Evolutionary conservation across 1,284 basidiomycete species (phyloP).

Genomic region (Cerrena zonata): DNA sequence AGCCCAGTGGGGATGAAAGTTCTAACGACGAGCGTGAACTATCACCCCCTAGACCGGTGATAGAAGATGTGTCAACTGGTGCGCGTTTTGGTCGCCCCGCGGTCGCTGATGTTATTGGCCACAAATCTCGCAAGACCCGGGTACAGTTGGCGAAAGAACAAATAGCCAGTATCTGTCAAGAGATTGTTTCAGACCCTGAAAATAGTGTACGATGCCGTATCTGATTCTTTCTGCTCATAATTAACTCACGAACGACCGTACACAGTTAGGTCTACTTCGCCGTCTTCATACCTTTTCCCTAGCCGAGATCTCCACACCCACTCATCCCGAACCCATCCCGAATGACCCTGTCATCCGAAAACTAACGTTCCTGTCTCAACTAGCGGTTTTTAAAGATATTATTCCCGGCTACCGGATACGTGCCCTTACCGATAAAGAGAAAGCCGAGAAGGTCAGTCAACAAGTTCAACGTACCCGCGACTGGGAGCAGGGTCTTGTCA

Average conservation of each 20-base stretch:
- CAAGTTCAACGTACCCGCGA: slow-evolving; percentile 87
- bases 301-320: slow-evolving; percentile 59
- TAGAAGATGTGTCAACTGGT: slow-evolving; percentile 70
- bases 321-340: slow-evolving; percentile 58
- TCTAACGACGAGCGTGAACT: slow-evolving; percentile 16
- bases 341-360: slow-evolving; percentile 85
- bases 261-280: slow-evolving; percentile 76
- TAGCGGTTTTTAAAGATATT: slow-evolving; percentile 94
- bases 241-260: slow-evolving; percentile 6
- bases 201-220: slow-evolving; percentile 49
- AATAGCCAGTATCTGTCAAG: slow-evolving; percentile 83
- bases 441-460: slow-evolving; percentile 90
- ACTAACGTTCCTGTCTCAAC: slow-evolving; percentile 83
- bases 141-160: slow-evolving; percentile 84
- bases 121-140: slow-evolving; percentile 61
- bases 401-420: slow-evolving; percentile 90
- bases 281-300: slow-evolving; percentile 83
- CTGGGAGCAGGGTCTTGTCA: slow-evolving; percentile 93
- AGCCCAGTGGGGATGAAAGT: slow-evolving; percentile 34
- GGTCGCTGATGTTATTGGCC: slow-evolving; percentile 68
- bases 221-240: slow-evolving; percentile 22
- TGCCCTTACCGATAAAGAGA: slow-evolving; percentile 83
- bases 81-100: slow-evolving; percentile 78
- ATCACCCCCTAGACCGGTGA: slow-evolving; percentile 17
- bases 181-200: slow-evolving; percentile 82